These are phyloP conservation scores for Mollisia scopiformis DNA, from an alignment of 2,329 filamentous ascomycete genomes.

Conservation along the genomic window DNA sequence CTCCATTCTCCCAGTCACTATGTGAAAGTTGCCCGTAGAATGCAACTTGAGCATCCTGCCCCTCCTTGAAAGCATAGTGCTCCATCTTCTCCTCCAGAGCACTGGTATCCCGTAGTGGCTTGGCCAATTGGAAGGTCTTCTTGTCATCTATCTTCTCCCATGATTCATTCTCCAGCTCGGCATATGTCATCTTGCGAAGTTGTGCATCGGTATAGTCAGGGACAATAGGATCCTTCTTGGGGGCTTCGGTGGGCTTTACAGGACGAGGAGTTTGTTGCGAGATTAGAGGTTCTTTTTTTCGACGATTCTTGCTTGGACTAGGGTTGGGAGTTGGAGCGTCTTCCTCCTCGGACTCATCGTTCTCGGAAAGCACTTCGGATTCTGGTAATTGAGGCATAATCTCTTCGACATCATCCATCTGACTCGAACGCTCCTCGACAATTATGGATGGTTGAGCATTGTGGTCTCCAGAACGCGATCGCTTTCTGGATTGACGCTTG, in stretches of 20 bases:
- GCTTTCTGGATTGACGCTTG: slow-evolving; percentile 8
- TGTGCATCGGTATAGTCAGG: slow-evolving; percentile 24
- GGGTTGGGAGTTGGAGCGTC: not conserved
- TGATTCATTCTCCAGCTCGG: slow-evolving; percentile 22
- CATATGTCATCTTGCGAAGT: slow-evolving; percentile 28
- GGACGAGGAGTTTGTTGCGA: not conserved
- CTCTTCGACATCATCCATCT: not conserved
- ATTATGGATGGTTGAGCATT: not conserved
- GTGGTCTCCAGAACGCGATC: slow-evolving; percentile 9
- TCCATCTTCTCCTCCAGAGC: slow-evolving; percentile 23
- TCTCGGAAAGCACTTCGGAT: not conserved
- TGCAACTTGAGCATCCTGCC: slow-evolving; percentile 5
- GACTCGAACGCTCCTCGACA: not conserved
- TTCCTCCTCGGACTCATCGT: not conserved
- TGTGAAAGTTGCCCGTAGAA: slow-evolving; percentile 30
- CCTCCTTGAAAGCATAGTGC: slow-evolving; percentile 10
- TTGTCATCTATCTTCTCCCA: slow-evolving; percentile 22
- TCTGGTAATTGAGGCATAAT: not conserved
- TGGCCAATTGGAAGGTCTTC: slow-evolving; percentile 8
- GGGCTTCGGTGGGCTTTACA: not conserved
- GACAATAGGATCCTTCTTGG: not conserved
- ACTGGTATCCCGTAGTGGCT: slow-evolving; percentile 12
- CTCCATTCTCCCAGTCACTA: slow-evolving; percentile 36
- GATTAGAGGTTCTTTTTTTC: not conserved
- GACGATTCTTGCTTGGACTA: not conserved